Percentiles rank a stretch among this genome's conserved stretches.
These are phyloP conservation scores for Alternaria hordeiaustralica DNA, from an alignment of 2,329 filamentous ascomycete species.

Conservation along the genomic window DNA sequence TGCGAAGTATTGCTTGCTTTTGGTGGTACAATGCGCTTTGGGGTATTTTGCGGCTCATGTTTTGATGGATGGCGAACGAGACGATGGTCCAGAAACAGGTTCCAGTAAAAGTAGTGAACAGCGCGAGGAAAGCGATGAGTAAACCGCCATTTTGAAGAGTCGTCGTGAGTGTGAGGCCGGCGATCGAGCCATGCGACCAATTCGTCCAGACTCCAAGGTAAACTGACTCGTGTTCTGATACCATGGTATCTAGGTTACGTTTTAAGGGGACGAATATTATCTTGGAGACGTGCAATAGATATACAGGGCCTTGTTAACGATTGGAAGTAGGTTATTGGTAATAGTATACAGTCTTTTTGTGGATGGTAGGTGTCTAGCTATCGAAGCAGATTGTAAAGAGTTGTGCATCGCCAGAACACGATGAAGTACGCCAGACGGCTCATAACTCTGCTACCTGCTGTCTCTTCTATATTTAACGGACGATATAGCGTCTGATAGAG, in stretches of 20 bases:
- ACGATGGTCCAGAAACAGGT: constrained; percentile 39
- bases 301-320: not conserved
- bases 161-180: constrained; percentile 44
- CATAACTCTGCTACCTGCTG: not conserved
- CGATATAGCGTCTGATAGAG: not conserved
- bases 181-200: constrained; percentile 30
- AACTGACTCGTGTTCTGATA: not conserved
- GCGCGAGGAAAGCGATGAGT: constrained; percentile 41
- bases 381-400: not conserved
- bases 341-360: not conserved
- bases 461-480: not conserved
- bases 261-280: not conserved
- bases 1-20: constrained; percentile 44
- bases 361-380: not conserved
- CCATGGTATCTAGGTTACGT: not conserved
- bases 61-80: constrained; percentile 24
- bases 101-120: constrained; percentile 34
- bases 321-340: not conserved
- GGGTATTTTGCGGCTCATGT: not conserved
- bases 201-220: constrained; percentile 19
- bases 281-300: not conserved
- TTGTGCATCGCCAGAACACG: not conserved
- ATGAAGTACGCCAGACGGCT: not conserved
- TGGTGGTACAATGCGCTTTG: constrained; percentile 42
- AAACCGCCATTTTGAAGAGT: constrained; percentile 36